phyloP scores from a whole-genome alignment of 2,329 filamentous ascomycete species.

The Pseudogymnoascus sp. region DNA sequence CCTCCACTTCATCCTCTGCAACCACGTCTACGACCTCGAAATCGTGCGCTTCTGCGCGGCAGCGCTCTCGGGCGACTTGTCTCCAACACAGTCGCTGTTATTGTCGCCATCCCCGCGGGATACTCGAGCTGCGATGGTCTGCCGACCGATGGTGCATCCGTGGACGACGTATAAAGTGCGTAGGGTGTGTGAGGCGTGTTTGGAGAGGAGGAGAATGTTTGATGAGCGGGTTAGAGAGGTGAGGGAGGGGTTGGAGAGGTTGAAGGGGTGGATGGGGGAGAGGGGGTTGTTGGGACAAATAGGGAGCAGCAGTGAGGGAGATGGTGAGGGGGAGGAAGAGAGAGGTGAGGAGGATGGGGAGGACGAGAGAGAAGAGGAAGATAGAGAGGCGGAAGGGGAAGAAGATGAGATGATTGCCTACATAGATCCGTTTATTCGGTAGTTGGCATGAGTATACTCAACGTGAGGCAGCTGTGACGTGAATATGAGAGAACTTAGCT shows the following conservation, averaged over 20 bases:
- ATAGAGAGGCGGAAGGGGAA: neutral
- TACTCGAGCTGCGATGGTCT: neutral
- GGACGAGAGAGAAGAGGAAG: neutral
- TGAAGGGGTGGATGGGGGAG: neutral
- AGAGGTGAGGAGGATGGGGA: neutral
- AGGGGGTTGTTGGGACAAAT: neutral
- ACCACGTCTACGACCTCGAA: conserved; percentile 32
- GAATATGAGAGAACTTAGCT: neutral
- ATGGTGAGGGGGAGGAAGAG: neutral
- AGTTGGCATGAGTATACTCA: neutral
- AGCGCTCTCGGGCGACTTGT: conserved; percentile 11
- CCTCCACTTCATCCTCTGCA: conserved; percentile 50
- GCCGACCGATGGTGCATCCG: neutral
- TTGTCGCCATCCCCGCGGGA: too few relatives aligned
- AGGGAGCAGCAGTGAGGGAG: neutral
- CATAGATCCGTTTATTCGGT: neutral
- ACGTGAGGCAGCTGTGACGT: neutral
- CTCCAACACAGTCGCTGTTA: neutral
- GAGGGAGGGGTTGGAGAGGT: neutral
- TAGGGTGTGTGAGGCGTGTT: neutral
- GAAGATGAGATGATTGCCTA: neutral
- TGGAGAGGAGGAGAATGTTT: neutral
- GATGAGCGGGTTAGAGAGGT: neutral
- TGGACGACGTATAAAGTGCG: neutral
- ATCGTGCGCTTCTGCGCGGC: conserved; percentile 24